A percentile compares a stretch with the other conserved stretches of the same genome.
Conservation (phyloP, 768 basidiomycete genomes). For the Russula vinacea region DNA sequence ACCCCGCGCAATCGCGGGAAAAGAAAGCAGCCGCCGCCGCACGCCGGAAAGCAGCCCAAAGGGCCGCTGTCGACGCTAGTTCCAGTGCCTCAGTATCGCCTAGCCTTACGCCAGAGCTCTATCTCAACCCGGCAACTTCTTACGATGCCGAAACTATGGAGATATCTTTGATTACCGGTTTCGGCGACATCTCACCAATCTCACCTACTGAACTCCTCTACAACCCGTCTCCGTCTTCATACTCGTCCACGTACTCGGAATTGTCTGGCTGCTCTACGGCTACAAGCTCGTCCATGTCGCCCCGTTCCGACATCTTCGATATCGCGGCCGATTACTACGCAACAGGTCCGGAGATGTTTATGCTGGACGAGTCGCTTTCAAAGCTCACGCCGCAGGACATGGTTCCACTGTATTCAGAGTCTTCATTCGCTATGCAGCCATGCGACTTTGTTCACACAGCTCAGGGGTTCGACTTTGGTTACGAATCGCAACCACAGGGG, state of each 20-base stretch:
- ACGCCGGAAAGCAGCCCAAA: constrained; percentile 24
- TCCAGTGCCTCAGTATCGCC: constrained; percentile 25
- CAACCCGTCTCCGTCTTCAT: constrained; percentile 9
- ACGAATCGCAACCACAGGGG: constrained; percentile 22
- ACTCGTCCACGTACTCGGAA: constrained; percentile 22
- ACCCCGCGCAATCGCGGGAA: constrained; percentile 28
- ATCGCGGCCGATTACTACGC: constrained; percentile 25
- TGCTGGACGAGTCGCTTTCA: constrained; percentile 28
- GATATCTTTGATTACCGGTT: constrained; percentile 19
- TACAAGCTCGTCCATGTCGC: constrained; percentile 28
- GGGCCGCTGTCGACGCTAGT: constrained; percentile 12
- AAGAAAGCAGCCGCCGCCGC: constrained; percentile 29
- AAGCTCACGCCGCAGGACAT: constrained; percentile 28
- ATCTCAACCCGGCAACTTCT: constrained; percentile 8
- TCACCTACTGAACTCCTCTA: constrained; percentile 20
- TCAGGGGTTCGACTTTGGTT: constrained; percentile 22
- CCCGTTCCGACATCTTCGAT: constrained; percentile 29
- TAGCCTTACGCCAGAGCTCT: constrained; percentile 14
- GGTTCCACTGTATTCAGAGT: constrained; percentile 21
- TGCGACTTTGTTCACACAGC: constrained; percentile 18
- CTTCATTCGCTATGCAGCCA: constrained; percentile 16
- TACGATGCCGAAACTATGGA: constrained; percentile 20
- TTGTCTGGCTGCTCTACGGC: constrained; percentile 23
- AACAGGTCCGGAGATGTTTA: constrained; percentile 20
- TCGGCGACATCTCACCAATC: constrained; percentile 27